phyloP scores from a whole-genome alignment of 176 grass and related monocot genomes.

The Eragrostis curvula region DNA sequence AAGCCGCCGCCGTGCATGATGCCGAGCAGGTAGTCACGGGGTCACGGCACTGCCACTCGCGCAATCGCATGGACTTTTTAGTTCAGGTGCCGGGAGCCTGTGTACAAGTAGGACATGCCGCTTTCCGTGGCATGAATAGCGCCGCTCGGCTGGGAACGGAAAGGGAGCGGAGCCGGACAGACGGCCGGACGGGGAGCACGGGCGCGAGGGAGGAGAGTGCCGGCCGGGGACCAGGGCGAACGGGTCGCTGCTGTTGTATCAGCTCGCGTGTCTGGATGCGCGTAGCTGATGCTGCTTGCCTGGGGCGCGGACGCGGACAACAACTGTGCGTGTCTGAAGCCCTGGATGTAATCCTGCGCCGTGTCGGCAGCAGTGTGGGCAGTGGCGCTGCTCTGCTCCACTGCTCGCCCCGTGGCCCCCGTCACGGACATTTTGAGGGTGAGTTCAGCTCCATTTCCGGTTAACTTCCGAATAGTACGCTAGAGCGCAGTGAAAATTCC shows the following conservation, averaged over 20 bases:
- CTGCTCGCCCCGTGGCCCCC: neutral
- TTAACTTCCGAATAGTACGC: neutral
- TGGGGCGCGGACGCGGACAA: neutral
- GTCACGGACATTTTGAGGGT: neutral
- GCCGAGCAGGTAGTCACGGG: neutral
- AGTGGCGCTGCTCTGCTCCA: neutral
- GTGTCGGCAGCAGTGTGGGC: neutral
- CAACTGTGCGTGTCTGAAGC: too few relatives aligned
- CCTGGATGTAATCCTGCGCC: neutral
- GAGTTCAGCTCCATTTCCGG: neutral
- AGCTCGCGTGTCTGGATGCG: neutral
- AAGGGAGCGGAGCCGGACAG: neutral
- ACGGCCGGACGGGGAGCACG: neutral
- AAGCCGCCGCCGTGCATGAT: neutral
- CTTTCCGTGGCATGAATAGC: neutral
- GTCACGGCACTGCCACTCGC: neutral
- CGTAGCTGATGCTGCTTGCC: neutral
- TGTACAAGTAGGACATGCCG: neutral
- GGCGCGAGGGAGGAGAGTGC: neutral
- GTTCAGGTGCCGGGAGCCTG: neutral
- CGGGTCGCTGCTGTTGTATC: neutral
- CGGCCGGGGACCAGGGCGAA: neutral
- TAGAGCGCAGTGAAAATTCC: too few relatives aligned
- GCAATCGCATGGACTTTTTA: neutral
- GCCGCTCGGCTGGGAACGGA: neutral